Evolutionary conservation across 352 stramenopile genomes (phyloP), one percentile per base, ranked within the genome.

Genomic region (Pythium chondricola): DNA sequence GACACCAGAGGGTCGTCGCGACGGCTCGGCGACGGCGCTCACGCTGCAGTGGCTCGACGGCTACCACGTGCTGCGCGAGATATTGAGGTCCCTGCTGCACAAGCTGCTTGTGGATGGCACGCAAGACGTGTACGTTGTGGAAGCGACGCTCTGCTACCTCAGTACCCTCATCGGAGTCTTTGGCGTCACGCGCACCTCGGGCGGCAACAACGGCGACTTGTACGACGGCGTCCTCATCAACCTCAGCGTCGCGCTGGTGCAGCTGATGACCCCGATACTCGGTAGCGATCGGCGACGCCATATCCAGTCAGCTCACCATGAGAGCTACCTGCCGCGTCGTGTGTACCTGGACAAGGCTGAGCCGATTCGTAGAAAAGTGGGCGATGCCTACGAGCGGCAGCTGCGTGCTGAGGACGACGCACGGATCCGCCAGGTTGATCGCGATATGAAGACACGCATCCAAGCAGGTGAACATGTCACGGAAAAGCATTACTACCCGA

Each of bases 141-240:
- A 86, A 24, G 78, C 75, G n/a, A 85, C 61, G 37, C 36, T 87
- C 17, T 65, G 56, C 41, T 90, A 74, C 71, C 52, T 89, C 18
- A 65, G 59, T 71, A 55, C 57, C 69, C 43, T 48, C 17, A 42
- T 63, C 36, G 45, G 31, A 30, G 53, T 33, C 38, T 54, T 58
- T 20, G 70, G 67, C 8, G 66, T 66, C n/a, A 65, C 74, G 49
- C 62, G 65, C n/a, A 67, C 64, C 41, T 58, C 67, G 6, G 67
- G 69, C 11, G 63, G 81, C n/a, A 52, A 32, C 21, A 49, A 17
- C n/a, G 68, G 74, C 32, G 70, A 85, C 46, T 56, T 68, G 18
- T 58, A 85, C 35, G 79, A 90, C 41, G 79, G 79, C 2, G 74
- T 88, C 26, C 52, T 90, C 37, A 68, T 85, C 26, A 90, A 90